phyloP scores from a whole-genome alignment of 1,139 yeast genomes.

The Blastobotrys capitulatus region DNA sequence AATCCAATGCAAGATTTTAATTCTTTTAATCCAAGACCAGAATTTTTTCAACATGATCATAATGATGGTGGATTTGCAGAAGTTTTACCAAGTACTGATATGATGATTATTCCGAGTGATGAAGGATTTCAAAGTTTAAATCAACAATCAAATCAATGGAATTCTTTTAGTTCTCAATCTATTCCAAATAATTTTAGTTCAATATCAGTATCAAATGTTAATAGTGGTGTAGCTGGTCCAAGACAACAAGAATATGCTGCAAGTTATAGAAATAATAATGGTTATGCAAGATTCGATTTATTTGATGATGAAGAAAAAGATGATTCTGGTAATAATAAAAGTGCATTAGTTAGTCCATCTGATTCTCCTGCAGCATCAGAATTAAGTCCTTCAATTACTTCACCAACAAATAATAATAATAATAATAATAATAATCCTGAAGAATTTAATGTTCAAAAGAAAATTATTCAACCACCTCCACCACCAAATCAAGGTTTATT shows the following conservation, averaged over 20 bases:
- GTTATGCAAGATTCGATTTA: slow-evolving; percentile 22
- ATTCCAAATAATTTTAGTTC: not conserved
- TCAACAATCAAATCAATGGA: slow-evolving; percentile 10
- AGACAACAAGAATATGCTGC: not conserved
- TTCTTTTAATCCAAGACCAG: not conserved
- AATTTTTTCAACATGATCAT: not conserved
- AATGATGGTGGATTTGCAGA: slow-evolving; percentile 14
- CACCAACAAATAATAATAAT: slow-evolving; percentile 11
- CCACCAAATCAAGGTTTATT: slow-evolving; percentile 23
- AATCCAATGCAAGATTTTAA: slow-evolving; percentile 13
- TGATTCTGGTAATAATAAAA: slow-evolving; percentile 5
- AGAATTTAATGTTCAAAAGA: slow-evolving; percentile 17
- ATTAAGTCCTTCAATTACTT: slow-evolving; percentile 6
- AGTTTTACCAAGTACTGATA: slow-evolving; percentile 9
- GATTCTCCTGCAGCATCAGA: slow-evolving; percentile 19
- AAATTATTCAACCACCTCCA: slow-evolving; percentile 26
- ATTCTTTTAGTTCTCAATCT: not conserved
- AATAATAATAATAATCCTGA: not conserved
- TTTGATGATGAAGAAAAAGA: slow-evolving; percentile 19
- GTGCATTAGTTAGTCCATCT: slow-evolving; percentile 22
- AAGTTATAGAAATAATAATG: not conserved
- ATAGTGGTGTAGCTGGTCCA: slow-evolving; percentile 5
- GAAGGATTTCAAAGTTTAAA: not conserved
- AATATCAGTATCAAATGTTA: not conserved
- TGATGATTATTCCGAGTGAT: not conserved